phyloP scores from a whole-genome alignment of 352 stramenopile genomes.

The Pythium grandisporangium region DNA sequence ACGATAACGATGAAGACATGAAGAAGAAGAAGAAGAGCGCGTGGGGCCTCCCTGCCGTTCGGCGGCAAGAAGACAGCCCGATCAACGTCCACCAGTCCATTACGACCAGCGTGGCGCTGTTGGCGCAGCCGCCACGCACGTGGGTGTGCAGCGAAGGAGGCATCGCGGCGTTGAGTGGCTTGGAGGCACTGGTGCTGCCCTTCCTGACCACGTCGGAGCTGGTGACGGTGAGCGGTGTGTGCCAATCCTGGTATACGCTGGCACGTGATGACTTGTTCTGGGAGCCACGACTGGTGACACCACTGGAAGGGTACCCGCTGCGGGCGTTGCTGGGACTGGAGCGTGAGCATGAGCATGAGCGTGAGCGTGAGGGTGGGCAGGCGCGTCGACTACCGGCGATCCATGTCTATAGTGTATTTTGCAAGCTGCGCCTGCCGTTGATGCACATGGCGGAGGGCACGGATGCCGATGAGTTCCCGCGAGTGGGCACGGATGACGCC shows the following conservation, averaged over 20 bases:
- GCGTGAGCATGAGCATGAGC: too few species aligned
- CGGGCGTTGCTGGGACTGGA: constrained; percentile 37
- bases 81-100: constrained; percentile 24
- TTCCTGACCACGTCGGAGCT: constrained; percentile 45
- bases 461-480: too few species aligned
- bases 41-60: too few species aligned
- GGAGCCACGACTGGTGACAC: constrained; percentile 54
- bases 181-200: constrained; percentile 53
- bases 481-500: too few species aligned
- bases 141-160: constrained; percentile 12
- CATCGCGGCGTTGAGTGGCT: constrained; percentile 37
- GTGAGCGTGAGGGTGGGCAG: not conserved
- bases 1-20: not conserved
- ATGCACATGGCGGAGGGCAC: constrained; percentile 7
- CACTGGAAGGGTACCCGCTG: constrained; percentile 53
- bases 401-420: constrained; percentile 69
- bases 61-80: not conserved
- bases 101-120: constrained; percentile 44
- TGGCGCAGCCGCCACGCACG: constrained; percentile 9
- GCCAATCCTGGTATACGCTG: constrained; percentile 39
- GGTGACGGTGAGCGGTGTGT: constrained; percentile 34
- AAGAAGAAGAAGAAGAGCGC: not conserved
- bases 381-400: constrained; percentile 39
- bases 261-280: constrained; percentile 51
- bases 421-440: constrained; percentile 19